Evolutionary conservation across 345 rosid species (phyloP), one percentile per base, ranked within the genome.

Genomic region (Excoecaria cochinchinensis): DNA sequence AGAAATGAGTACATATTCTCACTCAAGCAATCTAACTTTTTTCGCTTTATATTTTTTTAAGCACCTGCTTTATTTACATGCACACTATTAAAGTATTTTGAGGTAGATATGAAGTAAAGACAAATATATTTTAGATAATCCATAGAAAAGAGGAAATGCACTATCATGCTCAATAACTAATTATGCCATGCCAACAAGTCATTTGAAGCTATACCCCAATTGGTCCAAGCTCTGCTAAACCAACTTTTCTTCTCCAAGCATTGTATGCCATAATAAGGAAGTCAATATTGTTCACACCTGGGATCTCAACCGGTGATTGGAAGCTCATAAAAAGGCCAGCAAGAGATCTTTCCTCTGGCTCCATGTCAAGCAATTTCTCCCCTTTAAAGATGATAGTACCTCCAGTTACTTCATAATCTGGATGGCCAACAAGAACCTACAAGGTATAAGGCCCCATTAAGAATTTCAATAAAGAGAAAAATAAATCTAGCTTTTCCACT

Each of bases 291-390:
- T 84, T 93, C 67, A 93, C 98, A 76, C 99, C 99, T 0, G 97
- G 98, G 63, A 93, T 95, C 87, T 88, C 98, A 72, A 93, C 87
- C 1, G 99, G 97, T 7, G 98, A 77, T 76, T 91, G 98, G 69
- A 95, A 93, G 83, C 97, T 93, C 97, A 93, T 95, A 74, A 95
- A 95, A 67, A 93, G 90, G 67, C 98, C 99, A 5, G 98, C 96
- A 71, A 95, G 95, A 62, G 98, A 91, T 80, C 98, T 85, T 73
- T 93, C 97, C 80, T 93, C 98, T 3, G 98, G 98, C 81, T 89
- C 97, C 97, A 92, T 88, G n/a, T 92, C 95, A 69, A 96, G 92
- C 66, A 93, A 83, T 81, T 89, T 82, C 80, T 88, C 79, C 70
- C 94, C 97, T 81, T 90, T 92, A 82, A 93, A 96, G 38, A 87